Evolutionary conservation across 495 filamentous ascomycete species (phyloP).

Genomic region (Cercophora samala): DNA sequence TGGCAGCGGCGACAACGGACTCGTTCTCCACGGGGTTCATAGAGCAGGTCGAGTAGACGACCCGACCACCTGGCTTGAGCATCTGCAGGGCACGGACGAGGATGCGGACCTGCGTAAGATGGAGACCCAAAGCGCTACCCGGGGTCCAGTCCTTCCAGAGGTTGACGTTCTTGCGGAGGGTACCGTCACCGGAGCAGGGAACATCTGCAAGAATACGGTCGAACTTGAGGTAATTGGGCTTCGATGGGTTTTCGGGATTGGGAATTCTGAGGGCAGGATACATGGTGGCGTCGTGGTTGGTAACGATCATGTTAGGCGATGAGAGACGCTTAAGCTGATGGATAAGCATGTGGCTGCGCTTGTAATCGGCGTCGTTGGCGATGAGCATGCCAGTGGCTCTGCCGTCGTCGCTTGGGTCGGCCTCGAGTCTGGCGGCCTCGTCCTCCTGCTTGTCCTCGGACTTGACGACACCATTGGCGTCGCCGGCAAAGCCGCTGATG

Average conservation of each 20-base stretch:
- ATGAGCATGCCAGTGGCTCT: slow-evolving; percentile 86
- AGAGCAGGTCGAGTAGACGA: slow-evolving; percentile 97
- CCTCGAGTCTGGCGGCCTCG: slow-evolving; percentile 47
- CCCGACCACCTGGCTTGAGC: slow-evolving; percentile 88
- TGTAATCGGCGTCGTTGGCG: slow-evolving; percentile 94
- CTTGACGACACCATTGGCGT: slow-evolving; percentile 44
- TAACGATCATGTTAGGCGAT: slow-evolving; percentile 94
- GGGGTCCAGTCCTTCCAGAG: slow-evolving; percentile 95
- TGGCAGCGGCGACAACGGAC: slow-evolving; percentile 77
- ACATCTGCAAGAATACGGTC: slow-evolving; percentile 96
- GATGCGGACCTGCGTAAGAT: slow-evolving; percentile 81
- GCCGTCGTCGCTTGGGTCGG: slow-evolving; percentile 70
- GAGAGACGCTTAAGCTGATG: slow-evolving; percentile 96
- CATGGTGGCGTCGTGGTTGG: slow-evolving; percentile 95
- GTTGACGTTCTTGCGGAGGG: slow-evolving; percentile 81
- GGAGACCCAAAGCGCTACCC: slow-evolving; percentile 75
- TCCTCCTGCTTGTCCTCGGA: slow-evolving; percentile 49
- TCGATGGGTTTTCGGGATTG: slow-evolving; percentile 44
- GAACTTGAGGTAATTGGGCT: slow-evolving; percentile 83
- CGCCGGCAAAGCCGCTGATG: slow-evolving; percentile 51
- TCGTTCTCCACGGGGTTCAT: slow-evolving; percentile 98
- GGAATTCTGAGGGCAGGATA: slow-evolving; percentile 86
- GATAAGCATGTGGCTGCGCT: slow-evolving; percentile 90
- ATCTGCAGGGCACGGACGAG: slow-evolving; percentile 91
- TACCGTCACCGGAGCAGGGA: slow-evolving; percentile 94